Conservation (phyloP, 345 rosid species). For the Acer yangbiense region DNA sequence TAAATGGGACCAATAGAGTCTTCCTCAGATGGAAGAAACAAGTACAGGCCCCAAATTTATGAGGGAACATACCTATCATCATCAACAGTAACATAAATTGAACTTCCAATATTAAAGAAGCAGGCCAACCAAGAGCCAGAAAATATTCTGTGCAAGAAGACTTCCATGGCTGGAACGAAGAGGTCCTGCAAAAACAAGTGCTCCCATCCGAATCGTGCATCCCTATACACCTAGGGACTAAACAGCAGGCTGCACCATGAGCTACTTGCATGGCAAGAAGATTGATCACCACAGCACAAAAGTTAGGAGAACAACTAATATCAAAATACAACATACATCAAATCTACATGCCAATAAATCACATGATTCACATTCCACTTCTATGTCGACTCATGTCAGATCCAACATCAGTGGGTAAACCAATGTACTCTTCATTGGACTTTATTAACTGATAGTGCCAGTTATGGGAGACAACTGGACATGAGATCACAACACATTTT, state of each 20-base stretch:
- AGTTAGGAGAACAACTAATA: not conserved
- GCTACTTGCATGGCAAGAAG: not conserved
- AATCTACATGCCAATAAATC: not conserved
- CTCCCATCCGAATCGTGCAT: not conserved
- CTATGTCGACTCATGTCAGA: not conserved
- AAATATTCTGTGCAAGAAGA: not conserved
- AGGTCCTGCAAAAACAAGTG: not conserved
- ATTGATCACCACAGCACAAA: constrained; percentile 2
- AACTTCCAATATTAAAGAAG: constrained; percentile 4
- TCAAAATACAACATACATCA: constrained; percentile 9
- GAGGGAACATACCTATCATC: not conserved
- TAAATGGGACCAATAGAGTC: not conserved
- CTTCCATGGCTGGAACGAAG: not conserved
- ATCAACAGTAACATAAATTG: not conserved
- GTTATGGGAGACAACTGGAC: not conserved
- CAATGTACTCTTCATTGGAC: not conserved
- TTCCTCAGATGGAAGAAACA: constrained; percentile 10
- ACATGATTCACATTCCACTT: not conserved
- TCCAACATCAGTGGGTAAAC: constrained; percentile 12
- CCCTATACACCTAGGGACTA: not conserved
- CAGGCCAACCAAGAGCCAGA: not conserved
- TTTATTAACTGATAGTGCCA: constrained; percentile 3
- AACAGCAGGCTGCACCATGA: not conserved
- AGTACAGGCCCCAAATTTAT: not conserved
- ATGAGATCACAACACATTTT: not conserved